Conservation (phyloP, 768 basidiomycete genomes). For the Suillus subaureus region DNA sequence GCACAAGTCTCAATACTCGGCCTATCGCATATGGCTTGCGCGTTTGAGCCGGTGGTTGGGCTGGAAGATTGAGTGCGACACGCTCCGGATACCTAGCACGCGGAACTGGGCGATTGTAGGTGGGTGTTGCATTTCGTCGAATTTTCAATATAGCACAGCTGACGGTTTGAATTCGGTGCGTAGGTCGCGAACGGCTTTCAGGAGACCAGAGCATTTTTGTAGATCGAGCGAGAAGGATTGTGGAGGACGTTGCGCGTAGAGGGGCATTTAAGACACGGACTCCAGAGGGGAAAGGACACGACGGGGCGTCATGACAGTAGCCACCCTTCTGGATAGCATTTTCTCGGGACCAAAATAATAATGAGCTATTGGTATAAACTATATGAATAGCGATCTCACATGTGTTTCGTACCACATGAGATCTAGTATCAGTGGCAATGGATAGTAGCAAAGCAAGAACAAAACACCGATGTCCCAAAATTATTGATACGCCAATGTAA, state of each 20-base stretch:
- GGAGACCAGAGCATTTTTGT: constrained; percentile 14
- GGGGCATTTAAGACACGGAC: constrained; percentile 73
- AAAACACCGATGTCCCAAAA: neutral
- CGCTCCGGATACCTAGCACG: constrained; percentile 88
- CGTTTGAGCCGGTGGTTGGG: constrained; percentile 71
- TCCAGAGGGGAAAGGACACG: constrained; percentile 67
- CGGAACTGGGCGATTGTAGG: constrained; percentile 92
- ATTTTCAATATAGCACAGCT: neutral
- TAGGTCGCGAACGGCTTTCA: constrained; percentile 31
- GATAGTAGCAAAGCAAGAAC: neutral
- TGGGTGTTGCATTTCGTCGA: constrained; percentile 36
- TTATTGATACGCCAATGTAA: constrained; percentile 19
- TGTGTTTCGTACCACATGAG: neutral
- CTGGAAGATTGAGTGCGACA: constrained; percentile 87
- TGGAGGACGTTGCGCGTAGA: constrained; percentile 56
- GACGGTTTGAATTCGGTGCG: neutral
- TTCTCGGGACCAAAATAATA: neutral
- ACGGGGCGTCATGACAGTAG: constrained; percentile 28
- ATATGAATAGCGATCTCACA: neutral
- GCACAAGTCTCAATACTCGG: constrained; percentile 70
- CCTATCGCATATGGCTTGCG: constrained; percentile 88
- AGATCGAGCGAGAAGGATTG: constrained; percentile 51
- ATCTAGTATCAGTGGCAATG: neutral
- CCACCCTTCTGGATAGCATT: neutral
- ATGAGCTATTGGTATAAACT: neutral